Base-by-base conservation (phyloP, 2,329 filamentous ascomycete genomes). In the Pyrenophora graminea region DNA sequence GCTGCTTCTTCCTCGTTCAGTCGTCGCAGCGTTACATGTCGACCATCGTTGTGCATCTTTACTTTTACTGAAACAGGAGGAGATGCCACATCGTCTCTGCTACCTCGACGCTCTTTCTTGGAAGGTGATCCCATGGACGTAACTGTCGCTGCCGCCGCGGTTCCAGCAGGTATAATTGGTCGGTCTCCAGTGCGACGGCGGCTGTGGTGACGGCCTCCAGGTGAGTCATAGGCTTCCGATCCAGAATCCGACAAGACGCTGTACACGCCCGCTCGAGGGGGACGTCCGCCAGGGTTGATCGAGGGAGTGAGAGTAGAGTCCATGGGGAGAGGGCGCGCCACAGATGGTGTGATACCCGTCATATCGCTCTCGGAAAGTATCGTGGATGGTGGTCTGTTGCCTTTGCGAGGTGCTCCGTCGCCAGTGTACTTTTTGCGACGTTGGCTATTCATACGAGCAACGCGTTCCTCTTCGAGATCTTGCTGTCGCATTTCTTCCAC, bases 341-440 rank as follows among this genome's bases (percentile, higher is more conserved):
- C 56, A 19, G 74, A 75, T 30, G 77, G 77, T 45, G 77, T 79
- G 48, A 74, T 74, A 9, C 75, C 75, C 4, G 68, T 67, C 27
- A 77, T 64, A 5, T 73, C 74, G 36, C 67, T 74, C 36, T 77
- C 73, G n/a, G 76, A 74, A 18, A 76, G 67, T n/a, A 77, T 71
- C 10, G 78, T 74, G 7, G 72, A 74, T 25, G 62, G 60, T 9
- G 66, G 65, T 34, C 68, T 59, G 25, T 63, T 59, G 23, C 62
- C 56, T 42, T 66, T 66, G 39, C 64, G 58, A n/a, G 66, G 62
- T 18, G 50, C 39, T 15, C 86, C 86, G 67, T 91, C 89, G 23
- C 84, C 88, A 2, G 88, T 90, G 55, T 84, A 90, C 61, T 80
- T 80, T 60, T 80, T 80, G 18, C 85, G 83, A n/a, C 81, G 66